Percentiles rank a stretch among this genome's conserved stretches.
Conservation (phyloP, 2,329 filamentous ascomycete genomes). For the Xylariomycetidae sp. region DNA sequence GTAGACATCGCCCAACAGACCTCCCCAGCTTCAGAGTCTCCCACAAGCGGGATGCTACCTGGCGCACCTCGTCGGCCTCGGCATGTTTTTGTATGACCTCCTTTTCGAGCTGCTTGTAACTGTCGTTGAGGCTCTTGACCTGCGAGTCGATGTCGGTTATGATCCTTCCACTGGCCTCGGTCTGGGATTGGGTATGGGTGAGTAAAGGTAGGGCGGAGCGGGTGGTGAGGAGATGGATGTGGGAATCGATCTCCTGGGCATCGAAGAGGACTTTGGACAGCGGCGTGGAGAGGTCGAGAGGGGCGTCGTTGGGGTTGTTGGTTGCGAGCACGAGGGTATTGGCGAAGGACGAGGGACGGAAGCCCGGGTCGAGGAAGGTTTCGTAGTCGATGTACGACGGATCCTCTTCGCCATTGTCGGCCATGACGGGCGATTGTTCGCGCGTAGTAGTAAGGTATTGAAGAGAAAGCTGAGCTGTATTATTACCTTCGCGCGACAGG, state of each 20-base stretch:
- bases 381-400: slow-evolving; percentile 95
- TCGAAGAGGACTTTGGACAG: slow-evolving; percentile 93
- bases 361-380: slow-evolving; percentile 75
- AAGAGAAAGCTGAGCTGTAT: too few relatives aligned
- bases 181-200: slow-evolving; percentile 68
- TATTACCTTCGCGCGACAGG: too few relatives aligned
- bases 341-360: slow-evolving; percentile 76
- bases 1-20: slow-evolving; percentile 70
- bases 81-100: slow-evolving; percentile 84
- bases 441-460: background rate
- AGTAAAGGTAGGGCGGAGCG: slow-evolving; percentile 77
- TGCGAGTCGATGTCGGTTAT: slow-evolving; percentile 73
- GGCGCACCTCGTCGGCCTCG: slow-evolving; percentile 73
- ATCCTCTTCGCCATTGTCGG: slow-evolving; percentile 42
- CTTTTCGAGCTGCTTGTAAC: slow-evolving; percentile 77
- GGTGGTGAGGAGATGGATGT: slow-evolving; percentile 85
- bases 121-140: slow-evolving; percentile 72
- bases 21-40: slow-evolving; percentile 72
- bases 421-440: too few relatives aligned
- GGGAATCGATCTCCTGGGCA: slow-evolving; percentile 92
- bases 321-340: slow-evolving; percentile 84
- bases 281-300: slow-evolving; percentile 88
- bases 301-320: slow-evolving; percentile 85
- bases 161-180: slow-evolving; percentile 64
- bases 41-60: slow-evolving; percentile 73